Evolutionary conservation across 331 rosid species (phyloP), one percentile per base, ranked within the genome.

Genomic region (Acacia pycnantha): DNA sequence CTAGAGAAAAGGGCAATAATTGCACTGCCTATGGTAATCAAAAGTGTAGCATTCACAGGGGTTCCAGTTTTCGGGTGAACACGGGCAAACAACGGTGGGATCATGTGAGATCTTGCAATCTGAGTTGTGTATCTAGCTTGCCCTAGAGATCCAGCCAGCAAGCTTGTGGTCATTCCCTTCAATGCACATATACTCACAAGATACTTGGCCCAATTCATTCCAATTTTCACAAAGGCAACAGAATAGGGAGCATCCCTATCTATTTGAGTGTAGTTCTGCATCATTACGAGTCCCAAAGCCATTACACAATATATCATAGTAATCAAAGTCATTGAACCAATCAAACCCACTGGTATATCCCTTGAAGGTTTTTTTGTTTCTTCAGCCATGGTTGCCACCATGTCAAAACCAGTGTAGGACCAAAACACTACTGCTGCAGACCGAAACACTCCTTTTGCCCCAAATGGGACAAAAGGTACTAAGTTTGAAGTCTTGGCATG

Each of bases 91-190:
- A 91, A 87, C 0, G 98, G 98, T 0, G 98, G 92, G 68, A 93
- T 93, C 96, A 95, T 89, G 67, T 92, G 98, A 14, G 98, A 77
- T 66, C 98, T 87, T 0, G 98, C 97, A 73, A 95, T 93, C 79
- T 95, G 98, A 33, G 98, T 95, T 2, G 89, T 90, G 82, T 95
- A 95, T 43, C 98, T 88, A 83, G 94, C 87, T 85, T 90, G 96
- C 11, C 98, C 98, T 73, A 95, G 83, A 16, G 98, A 93, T 31
- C 97, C 97, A 82, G 90, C 94, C 71, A 95, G 79, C 88, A 95
- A 77, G 80, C 98, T 95, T 1, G 97, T 91, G 16, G 98, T 95
- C 97, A 95, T 93, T 70, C 98, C 98, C 90, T 92, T 95, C 83
- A 95, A 84, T 5, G 98, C 98, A 84, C 97, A 88, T 61, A 90